Evolutionary conservation across 352 stramenopile species (phyloP), one percentile per base, ranked within the genome.

Genomic region (Globisporangium nodosum): DNA sequence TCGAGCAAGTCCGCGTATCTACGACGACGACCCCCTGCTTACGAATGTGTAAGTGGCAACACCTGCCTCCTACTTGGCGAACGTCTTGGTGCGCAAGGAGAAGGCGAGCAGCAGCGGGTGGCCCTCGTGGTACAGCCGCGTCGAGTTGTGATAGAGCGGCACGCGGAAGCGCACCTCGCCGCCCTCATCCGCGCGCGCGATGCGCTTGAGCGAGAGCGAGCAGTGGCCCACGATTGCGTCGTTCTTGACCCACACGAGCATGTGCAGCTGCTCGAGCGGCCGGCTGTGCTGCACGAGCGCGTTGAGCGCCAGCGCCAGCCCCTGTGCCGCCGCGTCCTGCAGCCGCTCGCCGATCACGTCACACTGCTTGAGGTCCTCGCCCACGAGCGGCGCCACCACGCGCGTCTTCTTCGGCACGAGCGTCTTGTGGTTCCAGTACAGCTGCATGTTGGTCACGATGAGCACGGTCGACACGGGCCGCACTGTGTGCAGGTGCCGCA

Each of bases 181-280:
- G 40, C 74, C 79, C 47, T 92, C 79, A 52, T 80, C 68, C 50
- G 87, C 76, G 8, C 76, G 72, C 45, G 84, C 79, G 47, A 93
- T 81, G 39, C 84, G 84, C 65, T 90, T 90, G 27, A 93, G 68
- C 47, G 84, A 91, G 20, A 93, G 72, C 27, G 79, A 86, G 66
- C 84, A 93, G 65, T 93, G 84, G 35, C 84, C 84, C 42, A 75
- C 81, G 40, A 93, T 85, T 9, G 72, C 76, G 35, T 93, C 84
- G 48, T 90, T 83, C 56, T 83, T 88, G 24, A 93, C 79, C 84
- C 81, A 93, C 15, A 93, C 75, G 16, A 93, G 72, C 84, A 93
- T 93, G 60, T 93, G 84, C 12, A 93, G 63, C 60, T 91, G 77
- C 47, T 89, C 76, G 0, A 93, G 67, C 16, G 78, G 77, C 5